These are phyloP conservation scores for Phytophthora litchii DNA, from an alignment of 352 stramenopile species.

Conservation along the genomic window DNA sequence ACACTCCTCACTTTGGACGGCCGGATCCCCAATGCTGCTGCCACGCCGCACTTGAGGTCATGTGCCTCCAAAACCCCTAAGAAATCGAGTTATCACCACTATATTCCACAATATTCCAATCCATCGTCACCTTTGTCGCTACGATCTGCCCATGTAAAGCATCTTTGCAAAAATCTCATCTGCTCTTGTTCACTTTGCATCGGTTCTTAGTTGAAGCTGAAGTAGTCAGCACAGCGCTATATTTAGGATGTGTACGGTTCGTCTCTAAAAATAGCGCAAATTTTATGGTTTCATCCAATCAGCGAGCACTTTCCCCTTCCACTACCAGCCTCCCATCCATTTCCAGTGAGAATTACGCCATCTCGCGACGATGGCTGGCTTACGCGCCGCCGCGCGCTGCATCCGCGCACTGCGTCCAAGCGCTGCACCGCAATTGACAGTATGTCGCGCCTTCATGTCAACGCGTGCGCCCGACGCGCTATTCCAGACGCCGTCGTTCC, in stretches of 20 bases:
- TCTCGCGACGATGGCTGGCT: conserved; percentile 29
- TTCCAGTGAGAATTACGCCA: conserved; percentile 25
- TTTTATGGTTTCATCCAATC: conserved; percentile 13
- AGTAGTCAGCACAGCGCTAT: neutral
- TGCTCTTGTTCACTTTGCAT: conserved; percentile 28
- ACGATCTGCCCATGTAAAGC: conserved; percentile 55
- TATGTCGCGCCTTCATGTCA: conserved; percentile 72
- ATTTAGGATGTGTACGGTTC: neutral
- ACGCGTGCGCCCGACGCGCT: conserved; percentile 54
- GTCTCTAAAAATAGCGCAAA: neutral
- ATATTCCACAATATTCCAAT: no score
- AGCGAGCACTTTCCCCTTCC: neutral
- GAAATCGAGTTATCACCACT: neutral
- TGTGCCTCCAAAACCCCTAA: conserved; percentile 46
- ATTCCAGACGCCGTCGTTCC: conserved; percentile 74
- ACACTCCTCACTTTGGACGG: conserved; percentile 59
- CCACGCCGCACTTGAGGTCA: conserved; percentile 77
- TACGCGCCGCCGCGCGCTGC: conserved; percentile 35
- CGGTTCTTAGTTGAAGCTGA: conserved; percentile 16
- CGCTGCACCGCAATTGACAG: conserved; percentile 18
- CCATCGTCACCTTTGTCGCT: conserved; percentile 27
- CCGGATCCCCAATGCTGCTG: conserved; percentile 62
- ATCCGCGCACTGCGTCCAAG: conserved; percentile 5
- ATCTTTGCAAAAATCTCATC: conserved; percentile 40
- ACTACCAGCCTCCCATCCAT: conserved; percentile 31